Conservation (phyloP, 768 basidiomycete species). For the Phlebiopsis flavidoalba region DNA sequence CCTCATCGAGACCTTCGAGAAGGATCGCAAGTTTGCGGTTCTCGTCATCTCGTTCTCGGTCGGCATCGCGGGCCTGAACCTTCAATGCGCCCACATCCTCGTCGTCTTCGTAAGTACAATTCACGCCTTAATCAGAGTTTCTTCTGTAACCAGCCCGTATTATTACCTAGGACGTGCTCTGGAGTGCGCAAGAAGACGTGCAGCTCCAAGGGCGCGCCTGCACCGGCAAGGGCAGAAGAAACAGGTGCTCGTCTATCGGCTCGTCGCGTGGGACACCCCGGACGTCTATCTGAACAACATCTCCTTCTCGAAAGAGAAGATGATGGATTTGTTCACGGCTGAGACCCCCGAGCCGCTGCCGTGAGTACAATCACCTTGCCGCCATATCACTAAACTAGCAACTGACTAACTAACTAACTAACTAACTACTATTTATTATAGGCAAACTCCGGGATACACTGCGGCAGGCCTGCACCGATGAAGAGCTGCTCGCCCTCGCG, state of each 20-base stretch:
- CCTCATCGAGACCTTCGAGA: constrained; percentile 5
- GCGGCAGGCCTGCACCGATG: no score
- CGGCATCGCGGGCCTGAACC: constrained; percentile 12
- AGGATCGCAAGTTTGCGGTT: background rate
- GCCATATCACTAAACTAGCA: no score
- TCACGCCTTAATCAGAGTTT: background rate
- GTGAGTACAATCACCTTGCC: no score
- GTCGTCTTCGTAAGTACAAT: constrained; percentile 7
- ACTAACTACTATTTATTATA: background rate
- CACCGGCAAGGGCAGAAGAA: constrained; percentile 13
- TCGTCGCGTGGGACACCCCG: constrained; percentile 9
- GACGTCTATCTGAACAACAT: constrained; percentile 23
- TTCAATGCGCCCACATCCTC: constrained; percentile 13
- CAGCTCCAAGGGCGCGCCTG: constrained; percentile 17
- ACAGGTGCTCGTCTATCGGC: constrained; percentile 15
- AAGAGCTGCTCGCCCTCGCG: background rate
- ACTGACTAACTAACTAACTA: background rate
- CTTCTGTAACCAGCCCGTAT: no score
- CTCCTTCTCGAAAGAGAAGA: constrained; percentile 8
- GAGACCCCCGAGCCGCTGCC: no score
- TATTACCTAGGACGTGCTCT: constrained; percentile 17
- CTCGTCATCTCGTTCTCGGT: constrained; percentile 18
- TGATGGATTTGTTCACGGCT: background rate
- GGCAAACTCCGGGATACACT: background rate
- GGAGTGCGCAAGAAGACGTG: constrained; percentile 20